These are phyloP conservation scores for Vanrija humicola DNA, from an alignment of 1,284 basidiomycete genomes.

Conservation along the genomic window DNA sequence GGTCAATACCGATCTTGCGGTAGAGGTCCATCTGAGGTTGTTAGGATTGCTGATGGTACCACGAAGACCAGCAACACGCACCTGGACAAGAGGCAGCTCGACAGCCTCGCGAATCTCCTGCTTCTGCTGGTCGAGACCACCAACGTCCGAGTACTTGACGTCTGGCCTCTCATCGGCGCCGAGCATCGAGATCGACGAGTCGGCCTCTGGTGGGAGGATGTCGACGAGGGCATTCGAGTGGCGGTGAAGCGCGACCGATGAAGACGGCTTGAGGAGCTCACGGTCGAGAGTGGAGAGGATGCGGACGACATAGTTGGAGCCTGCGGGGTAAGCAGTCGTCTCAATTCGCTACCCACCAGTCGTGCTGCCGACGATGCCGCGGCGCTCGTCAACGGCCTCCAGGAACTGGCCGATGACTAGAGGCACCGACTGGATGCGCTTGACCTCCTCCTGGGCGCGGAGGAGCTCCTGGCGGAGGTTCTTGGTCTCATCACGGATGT, in stretches of 20 bases:
- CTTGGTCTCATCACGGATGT: constrained; percentile 98
- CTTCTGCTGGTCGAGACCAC: constrained; percentile 97
- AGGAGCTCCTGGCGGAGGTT: constrained; percentile 97
- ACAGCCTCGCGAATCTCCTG: constrained; percentile 99
- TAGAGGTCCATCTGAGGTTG: constrained; percentile 84
- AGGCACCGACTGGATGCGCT: constrained; percentile 97
- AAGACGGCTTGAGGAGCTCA: constrained; percentile 93
- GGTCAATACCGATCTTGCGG: constrained; percentile 99
- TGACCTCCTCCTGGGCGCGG: constrained; percentile 98
- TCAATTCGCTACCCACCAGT: constrained; percentile 56
- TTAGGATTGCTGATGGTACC: neutral
- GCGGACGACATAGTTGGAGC: constrained; percentile 96
- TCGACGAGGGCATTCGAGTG: constrained; percentile 99
- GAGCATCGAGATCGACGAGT: constrained; percentile 94
- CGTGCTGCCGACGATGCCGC: constrained; percentile 95
- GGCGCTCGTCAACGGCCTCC: constrained; percentile 96
- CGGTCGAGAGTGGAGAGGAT: constrained; percentile 97
- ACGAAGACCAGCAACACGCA: constrained; percentile 13
- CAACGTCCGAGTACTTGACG: constrained; percentile 83
- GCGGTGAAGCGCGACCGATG: constrained; percentile 93
- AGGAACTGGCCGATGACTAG: constrained; percentile 99
- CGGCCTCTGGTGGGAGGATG: constrained; percentile 96
- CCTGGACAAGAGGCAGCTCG: constrained; percentile 83
- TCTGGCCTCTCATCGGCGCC: constrained; percentile 90
- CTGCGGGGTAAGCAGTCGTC: constrained; percentile 17